Base-by-base conservation (phyloP, 169 alveolate species). In the Condylostoma magnum region DNA sequence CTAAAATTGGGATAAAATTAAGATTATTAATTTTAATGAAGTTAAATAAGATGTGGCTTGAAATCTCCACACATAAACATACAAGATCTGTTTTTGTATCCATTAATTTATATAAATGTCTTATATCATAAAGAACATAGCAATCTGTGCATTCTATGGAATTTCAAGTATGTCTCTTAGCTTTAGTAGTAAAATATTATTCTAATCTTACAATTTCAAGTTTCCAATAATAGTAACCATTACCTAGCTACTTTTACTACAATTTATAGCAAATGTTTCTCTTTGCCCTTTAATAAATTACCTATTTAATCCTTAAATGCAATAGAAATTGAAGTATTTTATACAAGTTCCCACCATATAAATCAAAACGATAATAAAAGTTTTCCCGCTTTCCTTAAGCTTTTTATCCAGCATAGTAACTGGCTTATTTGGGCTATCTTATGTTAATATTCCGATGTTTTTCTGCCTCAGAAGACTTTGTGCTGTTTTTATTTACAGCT, bases 131-230 rank as follows among this genome's bases (percentile, higher is more conserved):
- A 8, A n/a, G 10, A 60, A 60, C 22, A 15, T 60, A 18, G n/a
- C 58, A 12, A 50, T 66, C 12, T 66, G 75, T 47, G 66, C 33
- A 12, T 66, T 66, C 43, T 46, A 66, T 28, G 75, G 75, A 66
- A 8, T 47, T 20, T 46, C 48, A 8, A 46, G 65, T 28, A 15
- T 30, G 2, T 25, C 65, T n/a, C n/a, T 66, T 10, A 66, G 65
- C 75, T 66, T 66, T 66, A 8, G 28, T 25, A 66, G 47, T 31
- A 66, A 66, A 66, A 8, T 12, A 1, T 6, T 66, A 6, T 66
- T 66, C 27, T 6, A 15, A 1, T 10, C 12, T 12, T 36, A 66
- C 50, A 31, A 47, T 33, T 66, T n/a, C 63, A 43, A 43, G 46
- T 47, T 46, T 25, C 75, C 75, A 1, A 8, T 28, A 15, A 46